Percentiles rank a stretch among this genome's conserved stretches.
These are phyloP conservation scores for Pichia cactophila DNA, from an alignment of 1,139 yeast species.

Conservation along the genomic window DNA sequence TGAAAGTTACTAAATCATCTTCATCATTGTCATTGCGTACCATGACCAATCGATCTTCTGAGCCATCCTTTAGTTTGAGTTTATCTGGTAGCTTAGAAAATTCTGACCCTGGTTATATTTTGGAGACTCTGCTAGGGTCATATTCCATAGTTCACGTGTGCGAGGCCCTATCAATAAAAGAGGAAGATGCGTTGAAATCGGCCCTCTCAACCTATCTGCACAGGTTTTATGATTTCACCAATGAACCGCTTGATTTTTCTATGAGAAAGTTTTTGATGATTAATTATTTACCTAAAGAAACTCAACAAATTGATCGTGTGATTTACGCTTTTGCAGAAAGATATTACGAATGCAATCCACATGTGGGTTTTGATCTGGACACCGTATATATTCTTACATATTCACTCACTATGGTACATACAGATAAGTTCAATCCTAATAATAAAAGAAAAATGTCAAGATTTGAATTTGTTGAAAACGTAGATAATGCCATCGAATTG, in stretches of 20 bases:
- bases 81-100: background rate
- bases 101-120: slow-evolving; percentile 17
- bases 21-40: slow-evolving; percentile 4
- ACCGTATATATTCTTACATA: slow-evolving; percentile 50
- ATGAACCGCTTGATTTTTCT: slow-evolving; percentile 55
- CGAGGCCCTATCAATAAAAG: slow-evolving; percentile 16
- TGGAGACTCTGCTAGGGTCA: slow-evolving; percentile 18
- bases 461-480: slow-evolving; percentile 47
- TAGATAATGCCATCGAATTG: slow-evolving; percentile 32
- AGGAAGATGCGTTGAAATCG: slow-evolving; percentile 17
- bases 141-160: slow-evolving; percentile 20
- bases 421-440: slow-evolving; percentile 58
- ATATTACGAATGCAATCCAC: slow-evolving; percentile 35
- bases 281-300: slow-evolving; percentile 54
- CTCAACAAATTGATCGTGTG: slow-evolving; percentile 65
- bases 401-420: slow-evolving; percentile 58
- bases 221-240: slow-evolving; percentile 38
- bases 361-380: slow-evolving; percentile 36
- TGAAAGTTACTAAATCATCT: slow-evolving; percentile 16
- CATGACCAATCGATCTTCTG: background rate
- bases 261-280: slow-evolving; percentile 48
- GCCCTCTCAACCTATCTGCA: slow-evolving; percentile 34
- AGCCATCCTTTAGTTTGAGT: background rate
- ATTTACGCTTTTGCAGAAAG: slow-evolving; percentile 46
- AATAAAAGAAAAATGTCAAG: slow-evolving; percentile 59